Base-by-base conservation (phyloP, 2,329 filamentous ascomycete species). In the Xylariales sp. region DNA sequence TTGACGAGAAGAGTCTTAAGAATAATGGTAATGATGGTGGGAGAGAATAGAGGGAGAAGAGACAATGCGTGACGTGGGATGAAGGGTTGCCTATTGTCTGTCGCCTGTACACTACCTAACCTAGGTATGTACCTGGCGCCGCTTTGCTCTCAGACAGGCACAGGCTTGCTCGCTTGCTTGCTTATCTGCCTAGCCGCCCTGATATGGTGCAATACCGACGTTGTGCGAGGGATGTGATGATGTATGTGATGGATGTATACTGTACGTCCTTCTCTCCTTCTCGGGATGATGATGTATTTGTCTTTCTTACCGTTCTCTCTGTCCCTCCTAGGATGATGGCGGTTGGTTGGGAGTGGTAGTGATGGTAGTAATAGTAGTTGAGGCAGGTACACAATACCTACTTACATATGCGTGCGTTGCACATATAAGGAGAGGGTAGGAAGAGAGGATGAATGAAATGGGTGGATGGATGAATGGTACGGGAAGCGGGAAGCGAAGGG, bases 31-130 rank as follows among this genome's bases (percentile, higher is more conserved):
- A 43, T 57, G 63, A 56, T 65, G 59, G 55, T 45, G 59, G 57
- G 50, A 52, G 39, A 14, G 39, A 41, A 41, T 41, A 14, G 54
- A 45, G 23, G n/a, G 14, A 18, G 23, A 12, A 39, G n/a, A 58
- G 48, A 49, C 48, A 34, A 36, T 39, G 63, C 56, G 48, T 62
- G 36, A 57, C 39, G 65, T 55, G 50, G 45, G 52, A 52, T 23
- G 4, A 9, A 52, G 28, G 46, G 63, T 62, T 65, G 63, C 58
- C 39, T 48, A n/a, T 45, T 54, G 16, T 23, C 32, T 18, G 32
- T 23, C 23, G 23, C 23, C 23, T 23, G 23, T 23, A 23, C 23
- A 23, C 23, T 23, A 23, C 23, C 23, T 23, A 23, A 23, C 1
- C 23, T 23, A 23, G 23, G 23, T 23, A 23, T 23, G 23, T 54